Conservation (phyloP, 139 green algal species). For the Haematococcus lacustris region DNA sequence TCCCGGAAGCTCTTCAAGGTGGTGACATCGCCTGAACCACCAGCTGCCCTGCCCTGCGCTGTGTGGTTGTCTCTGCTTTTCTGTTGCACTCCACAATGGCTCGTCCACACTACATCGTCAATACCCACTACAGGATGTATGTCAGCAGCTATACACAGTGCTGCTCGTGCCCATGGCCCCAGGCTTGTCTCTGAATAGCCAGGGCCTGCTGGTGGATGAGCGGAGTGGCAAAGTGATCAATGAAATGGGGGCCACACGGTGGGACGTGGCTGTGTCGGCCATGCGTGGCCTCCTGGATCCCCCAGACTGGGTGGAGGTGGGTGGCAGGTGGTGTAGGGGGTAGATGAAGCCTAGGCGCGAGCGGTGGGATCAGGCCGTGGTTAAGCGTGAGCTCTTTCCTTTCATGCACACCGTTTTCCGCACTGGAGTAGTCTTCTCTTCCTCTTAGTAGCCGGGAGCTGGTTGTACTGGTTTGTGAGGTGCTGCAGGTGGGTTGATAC, state of each 20-base stretch:
- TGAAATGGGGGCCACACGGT: slow-evolving; percentile 59
- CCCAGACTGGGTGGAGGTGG: slow-evolving; percentile 29
- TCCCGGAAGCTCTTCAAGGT: slow-evolving; percentile 20
- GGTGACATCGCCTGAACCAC: too few relatives aligned
- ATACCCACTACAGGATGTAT: too few relatives aligned
- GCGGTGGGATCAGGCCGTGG: not conserved
- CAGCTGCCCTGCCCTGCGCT: not conserved
- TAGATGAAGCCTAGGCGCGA: not conserved
- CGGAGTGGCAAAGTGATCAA: slow-evolving; percentile 50
- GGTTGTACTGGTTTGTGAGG: too few relatives aligned
- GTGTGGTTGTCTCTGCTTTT: not conserved
- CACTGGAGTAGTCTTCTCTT: not conserved
- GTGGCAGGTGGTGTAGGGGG: not conserved
- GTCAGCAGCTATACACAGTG: too few relatives aligned
- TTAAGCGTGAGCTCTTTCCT: not conserved
- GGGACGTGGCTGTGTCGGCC: slow-evolving; percentile 39
- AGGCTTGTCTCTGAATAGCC: slow-evolving; percentile 29
- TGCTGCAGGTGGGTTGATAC: too few relatives aligned
- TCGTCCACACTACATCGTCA: not conserved
- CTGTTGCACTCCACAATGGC: not conserved
- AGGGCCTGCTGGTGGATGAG: slow-evolving; percentile 31
- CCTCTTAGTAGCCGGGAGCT: too few relatives aligned
- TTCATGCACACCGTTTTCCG: not conserved
- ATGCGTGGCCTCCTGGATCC: slow-evolving; percentile 57
- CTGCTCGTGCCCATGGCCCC: too few relatives aligned